Percentiles rank a stretch among this genome's conserved stretches.
Conservation (phyloP, 495 filamentous ascomycete genomes). For the Aspergillus nidulans region DNA sequence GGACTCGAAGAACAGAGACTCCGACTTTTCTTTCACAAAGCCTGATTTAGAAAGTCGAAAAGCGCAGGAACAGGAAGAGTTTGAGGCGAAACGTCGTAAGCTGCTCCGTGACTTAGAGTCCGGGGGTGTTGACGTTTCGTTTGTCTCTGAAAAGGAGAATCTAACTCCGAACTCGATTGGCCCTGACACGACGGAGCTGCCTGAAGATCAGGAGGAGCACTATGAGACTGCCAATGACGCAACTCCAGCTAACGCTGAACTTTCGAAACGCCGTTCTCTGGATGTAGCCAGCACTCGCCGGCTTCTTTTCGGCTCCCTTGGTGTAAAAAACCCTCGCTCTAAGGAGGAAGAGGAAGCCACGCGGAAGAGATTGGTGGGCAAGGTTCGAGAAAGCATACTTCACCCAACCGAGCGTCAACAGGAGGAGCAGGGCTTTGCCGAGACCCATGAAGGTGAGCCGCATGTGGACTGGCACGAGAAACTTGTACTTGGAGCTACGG, state of each 20-base stretch:
- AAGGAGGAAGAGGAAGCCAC: constrained; percentile 63
- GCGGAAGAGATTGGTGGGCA: constrained; percentile 49
- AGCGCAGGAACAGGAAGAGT: constrained; percentile 29
- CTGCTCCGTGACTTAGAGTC: constrained; percentile 47
- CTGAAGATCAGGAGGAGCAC: constrained; percentile 18
- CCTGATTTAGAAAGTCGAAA: constrained; percentile 19
- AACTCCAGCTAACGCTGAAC: constrained; percentile 16
- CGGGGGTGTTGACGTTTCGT: constrained; percentile 48
- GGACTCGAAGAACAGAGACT: constrained; percentile 27
- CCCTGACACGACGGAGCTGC: constrained; percentile 1
- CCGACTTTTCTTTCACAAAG: constrained; percentile 20
- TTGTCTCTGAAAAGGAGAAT: constrained; percentile 33
- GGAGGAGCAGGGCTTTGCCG: constrained; percentile 15
- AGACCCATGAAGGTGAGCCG: constrained; percentile 21
- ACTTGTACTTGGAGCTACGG: constrained; percentile 68
- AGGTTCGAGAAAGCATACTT: constrained; percentile 22
- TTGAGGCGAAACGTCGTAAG: constrained; percentile 48
- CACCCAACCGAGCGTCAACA: constrained; percentile 5
- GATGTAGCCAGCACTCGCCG: constrained; percentile 63
- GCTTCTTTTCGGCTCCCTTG: constrained; percentile 69
- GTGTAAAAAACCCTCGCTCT: constrained; percentile 60
- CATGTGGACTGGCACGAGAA: constrained; percentile 65
- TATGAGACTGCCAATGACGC: constrained; percentile 16
- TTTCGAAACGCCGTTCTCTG: constrained; percentile 42
- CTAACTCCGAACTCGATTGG: constrained; percentile 17